A percentile compares a stretch with the other conserved stretches of the same genome.
These are phyloP conservation scores for Mycena galericulata DNA, from an alignment of 768 basidiomycete genomes.

Conservation along the genomic window DNA sequence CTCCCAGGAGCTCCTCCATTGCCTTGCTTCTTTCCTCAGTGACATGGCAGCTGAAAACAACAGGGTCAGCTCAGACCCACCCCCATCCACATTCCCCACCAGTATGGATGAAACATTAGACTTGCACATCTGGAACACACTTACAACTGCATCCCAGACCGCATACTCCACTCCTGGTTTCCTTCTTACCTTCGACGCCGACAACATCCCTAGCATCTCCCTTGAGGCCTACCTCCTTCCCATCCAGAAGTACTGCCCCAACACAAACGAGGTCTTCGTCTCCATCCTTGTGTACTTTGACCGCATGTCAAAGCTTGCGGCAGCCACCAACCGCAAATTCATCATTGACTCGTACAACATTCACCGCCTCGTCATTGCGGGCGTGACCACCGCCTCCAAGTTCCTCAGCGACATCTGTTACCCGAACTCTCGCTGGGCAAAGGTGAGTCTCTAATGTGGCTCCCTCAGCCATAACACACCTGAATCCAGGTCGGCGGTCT, in stretches of 20 bases:
- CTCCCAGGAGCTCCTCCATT: conserved; percentile 82
- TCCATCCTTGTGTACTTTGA: conserved; percentile 97
- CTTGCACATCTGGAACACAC: conserved; percentile 70
- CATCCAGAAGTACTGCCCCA: conserved; percentile 98
- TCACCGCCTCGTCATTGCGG: conserved; percentile 96
- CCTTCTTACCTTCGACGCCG: conserved; percentile 93
- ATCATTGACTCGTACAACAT: conserved; percentile 98
- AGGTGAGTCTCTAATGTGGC: conserved; percentile 66
- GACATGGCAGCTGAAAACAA: conserved; percentile 96
- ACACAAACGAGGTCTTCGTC: conserved; percentile 97
- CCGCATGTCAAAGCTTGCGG: conserved; percentile 82
- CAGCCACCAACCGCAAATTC: conserved; percentile 69
- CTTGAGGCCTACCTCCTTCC: conserved; percentile 95
- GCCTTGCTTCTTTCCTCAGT: conserved; percentile 88
- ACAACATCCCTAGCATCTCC: conserved; percentile 95
- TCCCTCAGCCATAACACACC: conserved; percentile 24
- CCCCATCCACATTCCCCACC: conserved; percentile 42
- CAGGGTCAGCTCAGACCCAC: conserved; percentile 57
- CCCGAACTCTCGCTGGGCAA: conserved; percentile 98
- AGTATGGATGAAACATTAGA: conserved; percentile 41
- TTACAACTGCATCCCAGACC: conserved; percentile 82
- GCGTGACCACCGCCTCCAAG: conserved; percentile 99
- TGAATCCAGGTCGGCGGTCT: conserved; percentile 90
- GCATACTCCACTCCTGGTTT: conserved; percentile 84
- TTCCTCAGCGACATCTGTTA: conserved; percentile 99